These are phyloP conservation scores for Lentinus polychrous DNA, from an alignment of 1,284 basidiomycete species.

Conservation along the genomic window DNA sequence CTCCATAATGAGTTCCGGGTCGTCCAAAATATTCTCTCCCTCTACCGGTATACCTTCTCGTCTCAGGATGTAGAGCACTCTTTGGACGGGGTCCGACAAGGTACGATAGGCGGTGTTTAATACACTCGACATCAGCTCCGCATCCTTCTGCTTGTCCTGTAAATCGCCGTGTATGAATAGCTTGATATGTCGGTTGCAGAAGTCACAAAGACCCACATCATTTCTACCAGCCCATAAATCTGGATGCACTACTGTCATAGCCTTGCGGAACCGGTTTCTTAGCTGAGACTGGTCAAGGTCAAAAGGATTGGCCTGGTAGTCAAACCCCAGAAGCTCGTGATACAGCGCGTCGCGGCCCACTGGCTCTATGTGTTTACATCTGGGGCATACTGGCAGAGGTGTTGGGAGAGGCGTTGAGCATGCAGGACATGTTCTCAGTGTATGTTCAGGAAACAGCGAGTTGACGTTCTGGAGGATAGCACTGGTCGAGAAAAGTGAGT, in stretches of 20 bases:
- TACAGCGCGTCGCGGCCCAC: slow-evolving; percentile 44
- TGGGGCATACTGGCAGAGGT: slow-evolving; percentile 59
- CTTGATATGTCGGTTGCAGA: background rate
- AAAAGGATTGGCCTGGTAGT: slow-evolving; percentile 59
- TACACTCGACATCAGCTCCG: slow-evolving; percentile 58
- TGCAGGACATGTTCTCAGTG: slow-evolving; percentile 40
- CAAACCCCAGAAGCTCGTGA: slow-evolving; percentile 57
- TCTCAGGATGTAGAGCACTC: slow-evolving; percentile 68
- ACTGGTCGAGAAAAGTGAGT: background rate
- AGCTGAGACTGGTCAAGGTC: slow-evolving; percentile 46
- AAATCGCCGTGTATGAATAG: slow-evolving; percentile 4
- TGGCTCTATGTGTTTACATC: slow-evolving; percentile 57
- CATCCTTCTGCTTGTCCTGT: slow-evolving; percentile 49
- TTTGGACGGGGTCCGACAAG: slow-evolving; percentile 55
- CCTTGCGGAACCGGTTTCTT: slow-evolving; percentile 54
- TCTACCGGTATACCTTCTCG: slow-evolving; percentile 60
- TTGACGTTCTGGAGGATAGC: background rate
- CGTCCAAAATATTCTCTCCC: slow-evolving; percentile 63
- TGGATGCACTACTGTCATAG: slow-evolving; percentile 75
- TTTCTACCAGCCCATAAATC: slow-evolving; percentile 69
- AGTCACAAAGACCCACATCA: slow-evolving; percentile 39
- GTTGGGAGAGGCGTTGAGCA: slow-evolving; percentile 55
- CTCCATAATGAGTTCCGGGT: slow-evolving; percentile 67
- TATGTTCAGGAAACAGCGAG: slow-evolving; percentile 3
- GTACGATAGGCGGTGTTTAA: slow-evolving; percentile 75